A percentile compares a stretch with the other conserved stretches of the same genome.
Conservation (phyloP, 176 grass and related monocot species). For the Ensete ventricosum region DNA sequence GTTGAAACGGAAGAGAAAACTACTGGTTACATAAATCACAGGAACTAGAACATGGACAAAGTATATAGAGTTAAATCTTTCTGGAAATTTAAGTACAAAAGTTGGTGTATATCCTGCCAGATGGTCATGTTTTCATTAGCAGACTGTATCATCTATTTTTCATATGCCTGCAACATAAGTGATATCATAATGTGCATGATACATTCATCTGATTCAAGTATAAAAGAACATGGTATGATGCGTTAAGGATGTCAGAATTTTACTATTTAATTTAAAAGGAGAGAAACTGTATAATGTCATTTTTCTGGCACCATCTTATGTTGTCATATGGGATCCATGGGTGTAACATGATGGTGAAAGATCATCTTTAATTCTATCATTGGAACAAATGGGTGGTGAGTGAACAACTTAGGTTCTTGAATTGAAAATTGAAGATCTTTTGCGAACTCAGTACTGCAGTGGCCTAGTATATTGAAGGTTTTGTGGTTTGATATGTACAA, state of each 20-base stretch:
- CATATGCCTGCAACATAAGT: neutral
- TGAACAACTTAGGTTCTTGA: no score
- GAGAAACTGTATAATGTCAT: neutral
- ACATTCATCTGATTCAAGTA: neutral
- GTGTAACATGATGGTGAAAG: no score
- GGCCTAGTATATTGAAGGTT: no score
- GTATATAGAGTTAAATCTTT: neutral
- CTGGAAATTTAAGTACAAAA: neutral
- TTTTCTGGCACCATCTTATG: no score
- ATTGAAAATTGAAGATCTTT: no score
- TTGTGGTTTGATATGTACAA: no score
- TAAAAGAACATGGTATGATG: neutral
- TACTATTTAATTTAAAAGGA: neutral
- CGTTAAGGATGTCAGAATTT: neutral
- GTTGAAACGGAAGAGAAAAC: neutral
- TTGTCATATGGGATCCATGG: no score
- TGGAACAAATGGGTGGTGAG: no score
- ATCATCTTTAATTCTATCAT: no score
- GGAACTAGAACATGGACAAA: neutral
- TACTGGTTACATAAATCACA: neutral
- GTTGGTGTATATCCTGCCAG: no score
- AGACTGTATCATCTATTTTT: neutral
- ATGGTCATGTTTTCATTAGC: neutral
- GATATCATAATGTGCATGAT: no score
- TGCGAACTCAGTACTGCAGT: no score